phyloP scores from a whole-genome alignment of 139 green algal species.

The Auxenochlorella pyrenoidosa region DNA sequence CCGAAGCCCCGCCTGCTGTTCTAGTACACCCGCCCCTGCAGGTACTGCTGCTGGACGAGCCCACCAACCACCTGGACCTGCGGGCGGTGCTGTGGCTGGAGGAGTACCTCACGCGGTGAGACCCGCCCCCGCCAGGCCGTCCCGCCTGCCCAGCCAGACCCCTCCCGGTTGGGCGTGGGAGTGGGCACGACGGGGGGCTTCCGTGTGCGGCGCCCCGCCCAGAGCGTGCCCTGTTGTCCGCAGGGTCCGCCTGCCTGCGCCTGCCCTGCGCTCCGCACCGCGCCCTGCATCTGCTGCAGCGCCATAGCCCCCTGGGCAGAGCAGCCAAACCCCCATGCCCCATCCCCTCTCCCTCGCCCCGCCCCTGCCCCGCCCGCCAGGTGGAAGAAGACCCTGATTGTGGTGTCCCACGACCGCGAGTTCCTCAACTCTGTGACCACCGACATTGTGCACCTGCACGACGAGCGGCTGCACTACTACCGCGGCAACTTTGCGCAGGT shows the following conservation, averaged over 20 bases:
- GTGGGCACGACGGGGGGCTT: no score
- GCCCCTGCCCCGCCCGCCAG: constrained; percentile 32
- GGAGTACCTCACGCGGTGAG: constrained; percentile 77
- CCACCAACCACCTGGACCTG: constrained; percentile 99
- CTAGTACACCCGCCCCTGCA: not conserved
- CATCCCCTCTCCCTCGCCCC: not conserved
- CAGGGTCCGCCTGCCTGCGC: no score
- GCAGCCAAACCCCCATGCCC: no score
- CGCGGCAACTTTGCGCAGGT: constrained; percentile 88
- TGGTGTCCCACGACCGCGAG: constrained; percentile 98
- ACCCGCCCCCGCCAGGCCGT: no score
- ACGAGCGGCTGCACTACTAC: constrained; percentile 95
- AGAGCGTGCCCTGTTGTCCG: no score
- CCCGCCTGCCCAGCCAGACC: no score
- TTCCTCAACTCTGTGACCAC: constrained; percentile 99
- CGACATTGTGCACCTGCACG: constrained; percentile 99
- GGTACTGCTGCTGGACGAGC: constrained; percentile 93
- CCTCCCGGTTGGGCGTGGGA: no score
- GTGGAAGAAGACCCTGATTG: constrained; percentile 99
- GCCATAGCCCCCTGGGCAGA: not conserved
- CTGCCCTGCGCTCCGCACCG: not conserved
- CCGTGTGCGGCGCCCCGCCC: no score
- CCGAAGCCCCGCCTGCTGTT: no score
- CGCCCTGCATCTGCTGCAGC: not conserved
- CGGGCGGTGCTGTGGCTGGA: constrained; percentile 91